Base-by-base conservation (phyloP, 1,284 basidiomycete genomes). In the Anthracocystis setariae region DNA sequence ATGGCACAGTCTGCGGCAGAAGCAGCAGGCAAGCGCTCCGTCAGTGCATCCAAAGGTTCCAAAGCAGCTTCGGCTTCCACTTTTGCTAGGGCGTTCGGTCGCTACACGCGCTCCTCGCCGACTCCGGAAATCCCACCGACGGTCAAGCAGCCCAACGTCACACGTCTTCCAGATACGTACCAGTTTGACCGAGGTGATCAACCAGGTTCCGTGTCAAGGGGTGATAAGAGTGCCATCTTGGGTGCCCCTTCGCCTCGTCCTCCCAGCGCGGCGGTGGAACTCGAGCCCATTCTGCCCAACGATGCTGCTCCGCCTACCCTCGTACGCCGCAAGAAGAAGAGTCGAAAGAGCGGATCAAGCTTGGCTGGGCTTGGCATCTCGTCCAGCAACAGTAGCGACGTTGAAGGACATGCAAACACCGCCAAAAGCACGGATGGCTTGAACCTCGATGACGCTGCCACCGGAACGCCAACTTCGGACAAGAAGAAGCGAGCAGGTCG, bases 271-370 rank as follows among this genome's bases (percentile, higher is more conserved):
- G 91, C 91, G 0, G 93, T 97, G 4, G 92, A 95, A 42, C 86
- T 98, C 9, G 91, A 93, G 61, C 91, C 91, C 1, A 96, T 98
- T 74, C 91, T 95, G 23, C 92, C 92, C 0, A 89, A 88, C 10
- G 90, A 88, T 27, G 87, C 90, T 8, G 91, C 93, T 72, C 94
- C 95, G 1, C 95, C 95, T 0, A 87, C 87, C 0, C 83, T 88
- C 25, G 38, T 65, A 13, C 59, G 60, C 9, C 65, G 65, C 38
- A 68, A 50, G 44, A 65, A 50, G 23, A 73, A 69, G 46, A 55
- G 55, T 17, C 35, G 58, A 9, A 62, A 65, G 43, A 65, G 58
- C 33, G 38, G 21, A 1, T 35, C 50, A 12, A 38, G 47, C 3
- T 7, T 51, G 1, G 12, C 74, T 84, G 33, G 74, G 84, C 13